These are phyloP conservation scores for Lactifluus hygrophoroides DNA, from an alignment of 768 basidiomycete genomes.

Conservation along the genomic window DNA sequence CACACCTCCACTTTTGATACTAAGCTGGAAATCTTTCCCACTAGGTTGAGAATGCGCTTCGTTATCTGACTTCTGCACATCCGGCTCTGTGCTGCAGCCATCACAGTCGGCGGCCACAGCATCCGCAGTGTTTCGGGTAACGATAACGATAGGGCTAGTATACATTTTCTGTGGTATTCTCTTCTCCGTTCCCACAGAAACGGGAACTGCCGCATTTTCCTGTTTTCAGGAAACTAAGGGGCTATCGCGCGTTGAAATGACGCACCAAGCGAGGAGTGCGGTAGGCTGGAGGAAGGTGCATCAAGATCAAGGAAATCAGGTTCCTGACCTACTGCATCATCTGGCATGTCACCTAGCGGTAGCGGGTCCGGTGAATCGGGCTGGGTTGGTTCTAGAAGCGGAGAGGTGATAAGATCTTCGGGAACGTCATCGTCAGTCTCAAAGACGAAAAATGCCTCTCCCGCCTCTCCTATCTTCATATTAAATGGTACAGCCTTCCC, in stretches of 20 bases:
- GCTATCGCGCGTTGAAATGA: conserved; percentile 6
- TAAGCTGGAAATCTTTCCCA: conserved; percentile 30
- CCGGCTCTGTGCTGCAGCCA: conserved; percentile 10
- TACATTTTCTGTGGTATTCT: conserved; percentile 24
- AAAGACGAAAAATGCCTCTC: conserved; percentile 98
- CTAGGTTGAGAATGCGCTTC: conserved; percentile 41
- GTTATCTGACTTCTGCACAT: conserved; percentile 30
- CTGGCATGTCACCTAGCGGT: conserved; percentile 21
- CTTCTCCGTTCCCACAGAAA: conserved; percentile 25
- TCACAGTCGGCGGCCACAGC: conserved; percentile 12
- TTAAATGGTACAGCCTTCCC: conserved; percentile 78
- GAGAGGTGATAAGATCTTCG: conserved; percentile 87
- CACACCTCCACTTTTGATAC: conserved; percentile 25
- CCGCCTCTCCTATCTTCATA: conserved; percentile 99
- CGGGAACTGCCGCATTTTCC: conserved; percentile 25
- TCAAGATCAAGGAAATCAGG: conserved; percentile 85
- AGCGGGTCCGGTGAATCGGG: conserved; percentile 26
- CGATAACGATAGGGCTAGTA: conserved; percentile 17
- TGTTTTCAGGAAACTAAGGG: conserved; percentile 23
- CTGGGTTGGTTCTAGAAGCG: conserved; percentile 64
- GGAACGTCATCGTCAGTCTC: conserved; percentile 95
- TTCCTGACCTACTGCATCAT: conserved; percentile 33
- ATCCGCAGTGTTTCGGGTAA: conserved; percentile 9
- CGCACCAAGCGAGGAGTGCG: neutral
- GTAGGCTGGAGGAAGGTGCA: conserved; percentile 28